Percentiles rank a stretch among this genome's conserved stretches.
Evolutionary conservation across 352 stramenopile species (phyloP).

Genomic region (Phytopythium aichiense): DNA sequence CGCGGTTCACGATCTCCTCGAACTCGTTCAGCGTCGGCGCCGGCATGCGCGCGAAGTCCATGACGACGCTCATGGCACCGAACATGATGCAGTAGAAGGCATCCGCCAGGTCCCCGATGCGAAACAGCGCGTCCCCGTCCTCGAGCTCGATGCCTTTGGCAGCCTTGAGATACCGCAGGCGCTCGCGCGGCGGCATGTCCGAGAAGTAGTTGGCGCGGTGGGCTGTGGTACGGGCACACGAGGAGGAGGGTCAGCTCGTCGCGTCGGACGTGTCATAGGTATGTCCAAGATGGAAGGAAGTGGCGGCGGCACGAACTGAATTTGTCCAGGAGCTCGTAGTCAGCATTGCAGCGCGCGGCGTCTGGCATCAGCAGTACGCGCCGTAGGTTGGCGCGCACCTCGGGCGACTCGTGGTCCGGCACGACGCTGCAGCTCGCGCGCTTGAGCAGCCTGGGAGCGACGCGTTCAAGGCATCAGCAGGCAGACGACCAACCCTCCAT

Average conservation of each 20-base stretch:
- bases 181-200: constrained; percentile 45
- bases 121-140: constrained; percentile 60
- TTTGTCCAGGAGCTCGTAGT: constrained; percentile 69
- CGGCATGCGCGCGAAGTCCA: constrained; percentile 67
- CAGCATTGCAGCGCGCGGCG: constrained; percentile 29
- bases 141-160: constrained; percentile 64
- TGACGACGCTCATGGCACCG: constrained; percentile 64
- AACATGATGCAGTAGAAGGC: constrained; percentile 80
- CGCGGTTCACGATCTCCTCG: constrained; percentile 67
- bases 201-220: constrained; percentile 63
- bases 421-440: constrained; percentile 17
- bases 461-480: too few species aligned
- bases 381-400: constrained; percentile 37
- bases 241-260: too few species aligned
- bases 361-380: constrained; percentile 45
- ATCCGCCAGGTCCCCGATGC: constrained; percentile 62
- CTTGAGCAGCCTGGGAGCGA: constrained; percentile 13
- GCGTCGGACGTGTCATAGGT: background rate
- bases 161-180: constrained; percentile 54
- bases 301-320: constrained; percentile 30
- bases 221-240: constrained; percentile 20
- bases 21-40: constrained; percentile 66
- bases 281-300: background rate
- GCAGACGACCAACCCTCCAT: too few species aligned
- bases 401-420: constrained; percentile 26